Percentiles rank a stretch among this genome's conserved stretches.
Evolutionary conservation across 1,284 basidiomycete genomes (phyloP).

Genomic region (Trichosporon ovoides): DNA sequence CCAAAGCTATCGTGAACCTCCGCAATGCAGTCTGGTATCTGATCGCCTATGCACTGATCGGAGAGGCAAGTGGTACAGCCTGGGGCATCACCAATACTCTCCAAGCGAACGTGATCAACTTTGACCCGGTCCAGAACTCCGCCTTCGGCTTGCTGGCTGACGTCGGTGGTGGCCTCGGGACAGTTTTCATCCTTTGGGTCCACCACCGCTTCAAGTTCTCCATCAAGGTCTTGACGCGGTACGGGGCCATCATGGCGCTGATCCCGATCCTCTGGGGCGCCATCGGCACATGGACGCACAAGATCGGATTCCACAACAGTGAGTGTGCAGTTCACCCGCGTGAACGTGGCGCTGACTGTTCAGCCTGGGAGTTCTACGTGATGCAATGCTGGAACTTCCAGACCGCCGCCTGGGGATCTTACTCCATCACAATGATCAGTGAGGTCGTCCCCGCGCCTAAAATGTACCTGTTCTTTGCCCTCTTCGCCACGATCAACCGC

Average conservation of each 20-base stretch:
- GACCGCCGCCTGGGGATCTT: conserved; percentile 21
- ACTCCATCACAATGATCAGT: conserved; percentile 20
- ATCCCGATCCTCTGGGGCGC: conserved; percentile 16
- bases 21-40: conserved; percentile 19
- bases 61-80: conserved; percentile 9
- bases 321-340: not conserved
- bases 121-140: conserved; percentile 13
- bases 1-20: conserved; percentile 15
- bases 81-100: conserved; percentile 13
- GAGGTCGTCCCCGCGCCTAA: conserved; percentile 25
- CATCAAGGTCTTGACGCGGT: not conserved
- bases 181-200: conserved; percentile 13
- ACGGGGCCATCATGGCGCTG: not conserved
- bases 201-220: conserved; percentile 19
- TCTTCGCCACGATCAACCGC: conserved; percentile 1
- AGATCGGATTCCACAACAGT: conserved; percentile 22
- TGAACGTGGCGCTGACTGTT: not conserved
- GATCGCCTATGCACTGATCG: conserved; percentile 15
- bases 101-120: conserved; percentile 19
- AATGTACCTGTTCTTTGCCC: conserved; percentile 20
- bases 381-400: conserved; percentile 10
- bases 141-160: conserved; percentile 14
- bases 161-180: conserved; percentile 17
- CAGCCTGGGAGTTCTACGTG: conserved; percentile 20
- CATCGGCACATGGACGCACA: conserved; percentile 15